Evolutionary conservation across 306 rosid genomes (phyloP), one percentile per base, ranked within the genome.

Genomic region (Begonia loranthoides): DNA sequence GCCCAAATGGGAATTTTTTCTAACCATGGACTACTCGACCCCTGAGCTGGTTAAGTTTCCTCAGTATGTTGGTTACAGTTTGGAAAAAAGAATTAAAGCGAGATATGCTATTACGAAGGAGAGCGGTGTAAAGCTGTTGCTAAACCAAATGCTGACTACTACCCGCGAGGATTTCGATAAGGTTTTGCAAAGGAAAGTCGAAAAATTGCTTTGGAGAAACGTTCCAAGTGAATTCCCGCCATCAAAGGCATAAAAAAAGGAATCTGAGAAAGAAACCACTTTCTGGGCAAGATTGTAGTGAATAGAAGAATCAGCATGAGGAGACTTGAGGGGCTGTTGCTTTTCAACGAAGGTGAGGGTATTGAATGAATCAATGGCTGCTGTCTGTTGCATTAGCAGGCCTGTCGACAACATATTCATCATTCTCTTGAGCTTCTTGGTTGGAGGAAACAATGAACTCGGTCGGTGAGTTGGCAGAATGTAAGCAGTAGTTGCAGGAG

Each of bases 1-100:
- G 41, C 94, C 85, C 3, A 89, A 89, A 59, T 89, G 97, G 95
- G 78, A 84, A 61, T 89, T 75, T 71, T 89, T 84, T 70, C 38
- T 77, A 63, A 82, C 82, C 44, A 82, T 76, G 84, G 84, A 61
- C 49, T 89, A 89, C 28, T 58, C 84, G 10, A 70, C 68, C 38
- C 65, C 81, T 5, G 93, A 82, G 74, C 76, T 89, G 46, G 77
- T 89, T 47, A 82, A 82, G 53, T 84, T 84, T 75, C 97, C 97
- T 48, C 95, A 82, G 40, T 89, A 63, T 70, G 84, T 84, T 47
- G 93, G 97, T 49, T 89, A 89, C 68, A 82, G 76, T 69, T 76
- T 89, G 73, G 79, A 73, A 52, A 75, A 59, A 51, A 76, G 97
- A 75, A 82, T 82, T 54, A 85, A 85, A 70, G 95, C 95, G 10